Base-by-base conservation (phyloP, 2,329 filamentous ascomycete genomes). In the Epichloe hybrida region DNA sequence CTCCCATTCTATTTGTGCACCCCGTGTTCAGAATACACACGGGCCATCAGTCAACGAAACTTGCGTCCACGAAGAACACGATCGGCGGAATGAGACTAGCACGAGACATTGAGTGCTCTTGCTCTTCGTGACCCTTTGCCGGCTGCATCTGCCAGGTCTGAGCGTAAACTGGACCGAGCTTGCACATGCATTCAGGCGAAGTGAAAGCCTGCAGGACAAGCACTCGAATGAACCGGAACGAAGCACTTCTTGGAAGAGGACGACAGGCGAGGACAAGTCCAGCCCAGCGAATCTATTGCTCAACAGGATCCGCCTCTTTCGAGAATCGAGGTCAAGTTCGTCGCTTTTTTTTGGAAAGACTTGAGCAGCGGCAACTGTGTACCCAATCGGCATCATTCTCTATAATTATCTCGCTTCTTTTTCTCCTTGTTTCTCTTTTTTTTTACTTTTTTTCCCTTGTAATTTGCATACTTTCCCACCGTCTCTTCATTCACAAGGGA, bases 151-250 rank as follows among this genome's bases (percentile, higher is more conserved):
- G 42, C 11, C 21, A 44, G 21, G 35, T 50, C 42, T 46, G 41
- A 40, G 48, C 48, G 35, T 35, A 50, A 34, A 45, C 39, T 49
- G 21, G 21, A 20, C 41, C 35, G 40, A 48, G 37, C 36, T 49
- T 44, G 42, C 46, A 46, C 46, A 31, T 52, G 45, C 45, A 48
- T 45, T 42, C 50, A 49, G 50, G 40, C 46, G 34, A 52, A 13
- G 20, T 31, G 42, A 17, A 38, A 38, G 48, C 15, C 39, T 48
- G n/a, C 34, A 46, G 45, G 21, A 38, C 40, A 21, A 37, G 27
- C 37, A 36, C n/a, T 12, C 4, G 31, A 20, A 39, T 20, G 34
- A 43, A 37, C 34, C 12, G 34, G 12, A 9, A 6, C 20, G 20
- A 42, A 43, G 20, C 36, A 41, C 23, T 42, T 38, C 34, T 34